Evolutionary conservation across 768 basidiomycete species (phyloP).

Genomic region (Tylopilus rubrobrunneus): DNA sequence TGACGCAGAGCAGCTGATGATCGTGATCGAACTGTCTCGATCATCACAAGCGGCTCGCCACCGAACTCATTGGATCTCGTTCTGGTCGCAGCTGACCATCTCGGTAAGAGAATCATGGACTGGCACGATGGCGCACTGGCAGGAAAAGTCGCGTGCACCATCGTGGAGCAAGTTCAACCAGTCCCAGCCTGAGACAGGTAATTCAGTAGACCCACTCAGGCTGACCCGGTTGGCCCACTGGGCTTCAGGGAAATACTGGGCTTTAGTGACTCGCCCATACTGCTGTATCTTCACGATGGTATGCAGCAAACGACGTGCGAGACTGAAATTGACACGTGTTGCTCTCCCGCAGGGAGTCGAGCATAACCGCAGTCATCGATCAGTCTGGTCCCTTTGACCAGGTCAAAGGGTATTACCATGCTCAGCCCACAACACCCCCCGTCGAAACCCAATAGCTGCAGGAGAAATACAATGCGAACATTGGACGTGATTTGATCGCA

Average conservation of each 20-base stretch:
- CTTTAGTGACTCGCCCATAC: too few relatives aligned
- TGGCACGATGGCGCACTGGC: not conserved
- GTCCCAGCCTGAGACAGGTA: not conserved
- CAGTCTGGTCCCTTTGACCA: slow-evolving; percentile 7
- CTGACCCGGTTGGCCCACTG: not conserved
- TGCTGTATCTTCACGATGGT: not conserved
- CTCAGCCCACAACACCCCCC: not conserved
- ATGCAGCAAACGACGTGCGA: not conserved
- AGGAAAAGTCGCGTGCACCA: not conserved
- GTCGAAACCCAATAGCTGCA: not conserved
- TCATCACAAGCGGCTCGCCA: not conserved
- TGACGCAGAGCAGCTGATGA: not conserved
- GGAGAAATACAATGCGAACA: slow-evolving; percentile 13
- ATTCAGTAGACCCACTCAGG: not conserved
- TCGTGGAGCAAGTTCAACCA: not conserved
- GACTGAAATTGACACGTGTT: not conserved
- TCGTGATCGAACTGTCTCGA: slow-evolving; percentile 3
- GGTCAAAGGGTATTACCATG: not conserved
- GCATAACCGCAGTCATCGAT: slow-evolving; percentile 1
- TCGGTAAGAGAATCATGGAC: not conserved
- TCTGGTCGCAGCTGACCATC: not conserved
- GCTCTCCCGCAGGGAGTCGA: not conserved
- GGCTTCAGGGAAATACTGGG: not conserved
- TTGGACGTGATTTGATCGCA: slow-evolving; percentile 11
- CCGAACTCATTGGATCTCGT: not conserved